Evolutionary conservation across 768 basidiomycete species (phyloP).

Genomic region (Panellus pusillus): DNA sequence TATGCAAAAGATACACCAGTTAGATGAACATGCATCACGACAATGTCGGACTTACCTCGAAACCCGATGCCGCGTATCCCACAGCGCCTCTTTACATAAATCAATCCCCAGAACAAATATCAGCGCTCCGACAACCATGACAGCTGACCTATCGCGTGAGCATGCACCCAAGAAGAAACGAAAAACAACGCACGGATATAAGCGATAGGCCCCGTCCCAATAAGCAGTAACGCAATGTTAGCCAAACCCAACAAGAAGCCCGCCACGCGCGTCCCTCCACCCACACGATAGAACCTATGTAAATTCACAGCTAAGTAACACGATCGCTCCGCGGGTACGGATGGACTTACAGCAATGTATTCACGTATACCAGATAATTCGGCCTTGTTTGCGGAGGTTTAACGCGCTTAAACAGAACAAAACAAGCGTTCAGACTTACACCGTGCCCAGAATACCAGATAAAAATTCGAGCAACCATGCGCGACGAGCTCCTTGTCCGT

Average conservation of each 20-base stretch:
- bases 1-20: slow-evolving; percentile 23
- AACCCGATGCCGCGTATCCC: slow-evolving; percentile 91
- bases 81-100: slow-evolving; percentile 91
- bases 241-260: slow-evolving; percentile 83
- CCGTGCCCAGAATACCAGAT: slow-evolving; percentile 77
- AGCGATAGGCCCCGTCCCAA: slow-evolving; percentile 89
- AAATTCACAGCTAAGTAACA: background rate
- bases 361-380: slow-evolving; percentile 86
- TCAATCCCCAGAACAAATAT: slow-evolving; percentile 96
- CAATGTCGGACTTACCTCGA: slow-evolving; percentile 50
- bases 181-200: slow-evolving; percentile 71
- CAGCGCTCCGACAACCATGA: slow-evolving; percentile 87
- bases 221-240: slow-evolving; percentile 67
- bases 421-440: slow-evolving; percentile 45
- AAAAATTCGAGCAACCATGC: slow-evolving; percentile 91
- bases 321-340: background rate
- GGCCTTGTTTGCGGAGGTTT: slow-evolving; percentile 44
- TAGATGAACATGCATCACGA: too few species aligned
- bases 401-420: background rate
- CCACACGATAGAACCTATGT: slow-evolving; percentile 85
- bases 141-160: slow-evolving; percentile 59
- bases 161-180: background rate
- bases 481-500: slow-evolving; percentile 91
- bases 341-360: slow-evolving; percentile 65
- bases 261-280: slow-evolving; percentile 80